Base-by-base conservation (phyloP, 2,329 filamentous ascomycete genomes). In the Pleochaeta shiraiana region DNA sequence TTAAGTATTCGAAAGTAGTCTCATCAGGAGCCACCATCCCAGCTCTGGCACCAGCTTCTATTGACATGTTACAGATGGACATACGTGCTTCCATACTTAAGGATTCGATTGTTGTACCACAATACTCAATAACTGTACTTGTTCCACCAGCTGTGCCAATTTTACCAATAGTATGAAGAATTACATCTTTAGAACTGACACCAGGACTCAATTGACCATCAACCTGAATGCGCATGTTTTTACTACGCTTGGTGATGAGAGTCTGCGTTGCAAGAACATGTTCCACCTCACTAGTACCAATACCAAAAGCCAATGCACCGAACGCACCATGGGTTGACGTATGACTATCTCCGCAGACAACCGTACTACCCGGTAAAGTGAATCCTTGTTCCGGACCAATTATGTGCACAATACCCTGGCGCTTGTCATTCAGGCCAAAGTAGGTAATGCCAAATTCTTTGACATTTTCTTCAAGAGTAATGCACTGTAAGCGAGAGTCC, bases 51-150 rank as follows among this genome's bases (percentile, higher is more conserved):
- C 93, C 93, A 70, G 81, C 93, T 79, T 98, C 93, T 70, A 97
- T 96, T 16, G 91, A 90, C 93, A 97, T 97, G 79, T 98, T 98
- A 79, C 93, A 97, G 74, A 98, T 95, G 68, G 91, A 96, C 93
- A 98, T 97, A 70, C 93, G 85, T 53, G 92, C 93, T 76, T 97
- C 93, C 83, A 98, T 95, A 76, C 89, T 95, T 70, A 97, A 79
- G 67, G 77, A 78, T 70, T 90, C 85, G 73, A 98, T 96, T 67
- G 93, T 89, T 63, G 91, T 95, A 66, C 93, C 93, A 73, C 90
- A 95, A 79, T 92, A 98, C 78, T 98, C 93, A 71, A 98, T 96
- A 68, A 97, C 93, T 64, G 87, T 86, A 67, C 92, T 91, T 65
- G 87, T 97, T 70, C 93, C 93, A 74, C 92, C 93, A 67, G 93